Conservation (phyloP, 805 yeast genomes). For the Monosporozyma servazzii region DNA sequence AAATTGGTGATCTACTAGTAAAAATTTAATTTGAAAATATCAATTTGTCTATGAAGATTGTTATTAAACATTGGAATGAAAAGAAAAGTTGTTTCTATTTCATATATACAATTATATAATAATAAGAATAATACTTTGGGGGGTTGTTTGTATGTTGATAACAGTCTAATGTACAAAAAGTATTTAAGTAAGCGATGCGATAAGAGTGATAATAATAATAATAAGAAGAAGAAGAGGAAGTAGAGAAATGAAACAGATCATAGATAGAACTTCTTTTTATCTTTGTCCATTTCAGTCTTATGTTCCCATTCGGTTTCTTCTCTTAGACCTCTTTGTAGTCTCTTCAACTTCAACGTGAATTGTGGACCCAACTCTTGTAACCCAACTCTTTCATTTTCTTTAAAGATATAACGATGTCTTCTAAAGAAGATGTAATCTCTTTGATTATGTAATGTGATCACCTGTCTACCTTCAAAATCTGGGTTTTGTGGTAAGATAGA, state of each 20-base stretch:
- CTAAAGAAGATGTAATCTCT: slow-evolving; percentile 92
- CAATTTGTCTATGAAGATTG: background rate
- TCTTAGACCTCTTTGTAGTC: slow-evolving; percentile 84
- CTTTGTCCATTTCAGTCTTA: slow-evolving; percentile 91
- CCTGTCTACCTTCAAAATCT: slow-evolving; percentile 92
- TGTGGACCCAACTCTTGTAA: slow-evolving; percentile 95
- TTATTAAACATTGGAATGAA: background rate
- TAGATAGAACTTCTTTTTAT: slow-evolving; percentile 83
- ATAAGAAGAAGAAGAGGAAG: background rate
- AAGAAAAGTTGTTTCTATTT: background rate
- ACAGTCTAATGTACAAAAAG: background rate
- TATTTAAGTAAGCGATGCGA: background rate
- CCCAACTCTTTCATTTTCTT: slow-evolving; percentile 87
- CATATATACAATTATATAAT: background rate
- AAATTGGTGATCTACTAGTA: background rate
- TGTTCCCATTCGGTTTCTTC: slow-evolving; percentile 97
- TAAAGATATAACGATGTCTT: slow-evolving; percentile 85
- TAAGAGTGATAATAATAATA: background rate
- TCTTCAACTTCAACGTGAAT: slow-evolving; percentile 78
- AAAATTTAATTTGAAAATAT: too few species aligned
- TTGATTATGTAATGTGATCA: slow-evolving; percentile 90
- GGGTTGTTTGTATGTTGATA: background rate
- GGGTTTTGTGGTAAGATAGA: slow-evolving; percentile 88
- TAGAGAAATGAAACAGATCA: slow-evolving; percentile 24
- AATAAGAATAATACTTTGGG: background rate